These are phyloP conservation scores for Typha latifolia DNA, from an alignment of 176 grass and related monocot species.

Conservation along the genomic window DNA sequence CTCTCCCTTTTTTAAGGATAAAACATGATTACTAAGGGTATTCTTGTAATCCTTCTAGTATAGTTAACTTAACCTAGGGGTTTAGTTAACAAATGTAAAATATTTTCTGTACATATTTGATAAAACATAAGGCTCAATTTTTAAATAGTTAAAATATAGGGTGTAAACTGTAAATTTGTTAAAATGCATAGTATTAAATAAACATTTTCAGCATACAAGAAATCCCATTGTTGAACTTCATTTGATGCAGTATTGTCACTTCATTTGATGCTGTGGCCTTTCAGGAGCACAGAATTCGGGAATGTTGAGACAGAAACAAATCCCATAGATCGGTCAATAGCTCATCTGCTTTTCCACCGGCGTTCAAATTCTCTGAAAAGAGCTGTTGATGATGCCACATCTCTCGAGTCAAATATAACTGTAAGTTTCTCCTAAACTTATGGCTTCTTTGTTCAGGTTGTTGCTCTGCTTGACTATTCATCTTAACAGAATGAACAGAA, in stretches of 20 bases:
- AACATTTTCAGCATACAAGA: constrained; percentile 3
- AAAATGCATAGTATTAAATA: no score
- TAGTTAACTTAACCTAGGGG: no score
- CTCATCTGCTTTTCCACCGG: constrained; percentile 68
- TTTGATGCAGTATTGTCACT: constrained; percentile 24
- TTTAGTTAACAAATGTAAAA: no score
- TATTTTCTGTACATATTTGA: no score
- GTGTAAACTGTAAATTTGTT: no score
- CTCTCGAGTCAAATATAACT: constrained; percentile 29
- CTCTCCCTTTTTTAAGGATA: no score
- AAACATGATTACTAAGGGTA: no score
- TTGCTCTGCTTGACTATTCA: not conserved
- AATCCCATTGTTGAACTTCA: constrained; percentile 8
- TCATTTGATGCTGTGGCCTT: constrained; percentile 4
- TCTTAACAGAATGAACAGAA: constrained; percentile 27
- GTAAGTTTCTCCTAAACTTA: constrained; percentile 18
- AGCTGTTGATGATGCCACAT: constrained; percentile 32
- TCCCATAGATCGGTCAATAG: constrained; percentile 80
- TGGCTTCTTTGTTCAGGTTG: not conserved
- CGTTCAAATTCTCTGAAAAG: constrained; percentile 21
- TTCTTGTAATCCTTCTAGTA: no score
- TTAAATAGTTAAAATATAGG: no score
- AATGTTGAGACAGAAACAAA: constrained; percentile 79
- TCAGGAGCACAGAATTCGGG: constrained; percentile 40
- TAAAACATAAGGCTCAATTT: no score